Evolutionary conservation across 2,329 filamentous ascomycete species (phyloP), one percentile per base, ranked within the genome.

Genomic region (Zarea fungicola): DNA sequence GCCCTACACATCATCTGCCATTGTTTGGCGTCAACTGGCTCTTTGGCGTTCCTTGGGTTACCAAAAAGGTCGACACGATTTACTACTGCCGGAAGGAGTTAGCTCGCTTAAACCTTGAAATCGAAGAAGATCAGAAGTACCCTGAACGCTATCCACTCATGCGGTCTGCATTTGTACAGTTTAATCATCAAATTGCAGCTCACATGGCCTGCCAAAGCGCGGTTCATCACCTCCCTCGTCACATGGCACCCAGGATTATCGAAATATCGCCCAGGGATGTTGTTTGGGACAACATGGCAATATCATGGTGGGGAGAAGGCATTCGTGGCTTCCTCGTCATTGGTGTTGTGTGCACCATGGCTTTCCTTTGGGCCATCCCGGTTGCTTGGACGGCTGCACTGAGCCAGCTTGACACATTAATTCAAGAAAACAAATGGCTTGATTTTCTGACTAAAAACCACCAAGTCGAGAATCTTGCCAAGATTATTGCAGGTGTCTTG

Each of bases 101-200:
- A 23, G 91, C 93, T 16, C 81, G 88, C 13, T 73, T 97, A 16
- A 99, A 97, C 56, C 62, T 91, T 45, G 91, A 97, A 63, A 96
- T 99, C 47, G 91, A 96, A 58, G 74, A 85, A 37, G 93, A 97
- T 56, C 93, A 99, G 63, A 78, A 85, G 46, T 77, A 93, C 42
- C 85, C 87, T 0, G 91, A 96, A 56, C 82, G 85, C 5, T 97
- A 89, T 54, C 91, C 92, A 0, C 70, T 91, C 40, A 95, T 96
- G 90, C 96, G 88, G 60, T 96, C 92, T 1, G 93, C 93, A 1
- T 99, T 99, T 58, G 90, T 99, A 53, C 93, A 99, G 63, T 99
- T 99, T 76, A 96, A 99, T 61, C 87, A 96, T 62, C 93, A 99
- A 64, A 88, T 96, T 2, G 91, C 92, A 6, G 93, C 93, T 0